Evolutionary conservation across 805 yeast genomes (phyloP), one percentile per base, ranked within the genome.

Genomic region (Scheffersomyces stipitis): DNA sequence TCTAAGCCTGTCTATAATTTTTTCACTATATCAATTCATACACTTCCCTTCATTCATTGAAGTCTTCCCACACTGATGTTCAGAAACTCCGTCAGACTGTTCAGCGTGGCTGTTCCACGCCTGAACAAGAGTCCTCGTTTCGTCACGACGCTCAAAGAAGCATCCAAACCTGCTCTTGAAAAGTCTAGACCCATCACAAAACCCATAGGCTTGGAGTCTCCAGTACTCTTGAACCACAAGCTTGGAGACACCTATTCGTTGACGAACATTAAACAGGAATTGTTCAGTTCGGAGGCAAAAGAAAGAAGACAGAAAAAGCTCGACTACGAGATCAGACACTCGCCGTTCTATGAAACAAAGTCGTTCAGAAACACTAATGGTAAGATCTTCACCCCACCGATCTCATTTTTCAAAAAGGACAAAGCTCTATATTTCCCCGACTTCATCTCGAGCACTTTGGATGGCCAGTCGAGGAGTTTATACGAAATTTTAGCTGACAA

Each of bases 381-480:
- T 16, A 88, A 89, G 62, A 71, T 90, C 44, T 93, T 89, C 66
- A 66, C 74, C 13, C 77, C 96, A 0, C 98, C 98, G 1, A 69
- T 76, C n/a, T 77, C 89, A 1, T 83, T 76, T 49, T 90, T 91
- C 75, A 77, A 76, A 41, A 63, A 69, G 9, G 90, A 85, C 5
- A 83, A 76, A 52, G 72, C 97, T 0, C 63, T 79, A 31, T 93
- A 78, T 56, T 87, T 93, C 64, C 96, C 98, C 7, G 89, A 89
- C 53, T 68, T 91, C 41, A 56, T 62, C 17, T 91, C 82, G 0
- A 70, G 69, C 15, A 70, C 81, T 1, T 54, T 88, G 26, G 40
- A 50, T 3, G 71, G 69, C 43, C 46, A 38, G 50, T 65, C 42
- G 40, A 33, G 49, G 67, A 17, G 66, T 62, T 48, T 72, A 60